Evolutionary conservation across 768 basidiomycete genomes (phyloP).

Genomic region (Neoboletus magnificus): DNA sequence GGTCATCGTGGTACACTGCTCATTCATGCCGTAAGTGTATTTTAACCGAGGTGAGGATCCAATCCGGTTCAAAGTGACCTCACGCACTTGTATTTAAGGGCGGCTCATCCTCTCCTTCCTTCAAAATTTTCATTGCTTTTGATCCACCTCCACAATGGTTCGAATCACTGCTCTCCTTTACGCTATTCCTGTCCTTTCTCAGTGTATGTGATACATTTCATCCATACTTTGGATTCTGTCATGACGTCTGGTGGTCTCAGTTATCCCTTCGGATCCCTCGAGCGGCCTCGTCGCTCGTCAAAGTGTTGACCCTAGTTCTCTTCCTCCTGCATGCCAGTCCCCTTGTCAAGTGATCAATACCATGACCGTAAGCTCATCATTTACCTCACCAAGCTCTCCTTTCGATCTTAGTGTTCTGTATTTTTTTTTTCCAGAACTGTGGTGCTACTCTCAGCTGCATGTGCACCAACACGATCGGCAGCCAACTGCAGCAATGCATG

Average conservation of each 20-base stretch:
- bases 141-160: conserved; percentile 15
- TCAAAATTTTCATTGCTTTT: neutral
- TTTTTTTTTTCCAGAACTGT: conserved; percentile 8
- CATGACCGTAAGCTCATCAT: conserved; percentile 14
- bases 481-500: conserved; percentile 18
- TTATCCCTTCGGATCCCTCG: neutral
- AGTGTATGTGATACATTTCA: conserved; percentile 5
- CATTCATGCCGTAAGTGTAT: neutral
- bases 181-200: conserved; percentile 6
- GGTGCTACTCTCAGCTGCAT: neutral
- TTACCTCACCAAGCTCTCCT: neutral
- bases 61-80: too few species aligned
- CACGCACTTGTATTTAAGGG: conserved; percentile 5
- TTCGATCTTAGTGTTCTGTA: neutral
- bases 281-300: conserved; percentile 23
- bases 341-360: conserved; percentile 19
- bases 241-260: neutral
- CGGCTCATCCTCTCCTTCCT: too few species aligned
- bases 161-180: conserved; percentile 18
- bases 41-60: neutral
- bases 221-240: neutral
- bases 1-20: neutral
- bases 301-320: neutral
- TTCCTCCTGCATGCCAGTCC: conserved; percentile 21
- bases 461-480: conserved; percentile 12